phyloP scores from a whole-genome alignment of 257 asterid genomes.

The Jaltomata sinuosa region DNA sequence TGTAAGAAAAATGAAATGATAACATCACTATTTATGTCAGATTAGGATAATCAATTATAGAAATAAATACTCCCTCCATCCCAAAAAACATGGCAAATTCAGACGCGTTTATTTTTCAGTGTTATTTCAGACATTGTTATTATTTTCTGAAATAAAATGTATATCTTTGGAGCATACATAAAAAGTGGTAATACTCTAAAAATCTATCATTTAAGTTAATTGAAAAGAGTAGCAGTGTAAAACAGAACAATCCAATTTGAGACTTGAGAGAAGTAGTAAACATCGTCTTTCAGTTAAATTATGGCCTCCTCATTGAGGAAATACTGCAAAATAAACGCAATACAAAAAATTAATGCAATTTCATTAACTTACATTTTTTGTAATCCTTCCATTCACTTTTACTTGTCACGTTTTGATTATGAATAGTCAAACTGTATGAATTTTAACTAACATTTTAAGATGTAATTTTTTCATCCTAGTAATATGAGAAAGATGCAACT shows the following conservation, averaged over 20 bases:
- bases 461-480: too few species aligned
- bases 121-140: background rate
- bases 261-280: background rate
- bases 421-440: too few species aligned
- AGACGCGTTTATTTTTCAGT: background rate
- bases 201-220: background rate
- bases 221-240: background rate
- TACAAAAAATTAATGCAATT: background rate
- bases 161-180: background rate
- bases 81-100: background rate
- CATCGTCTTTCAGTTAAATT: background rate
- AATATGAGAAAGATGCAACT: too few species aligned
- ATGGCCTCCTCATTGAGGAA: background rate
- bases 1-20: conserved; percentile 24
- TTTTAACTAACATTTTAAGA: too few species aligned
- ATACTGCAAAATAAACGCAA: background rate
- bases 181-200: background rate
- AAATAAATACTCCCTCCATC: background rate
- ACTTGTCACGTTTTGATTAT: too few species aligned
- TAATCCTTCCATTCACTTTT: too few species aligned
- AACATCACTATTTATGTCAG: background rate
- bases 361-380: background rate
- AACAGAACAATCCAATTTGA: background rate
- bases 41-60: background rate
- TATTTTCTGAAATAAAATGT: background rate